Evolutionary conservation across 2,329 filamentous ascomycete genomes (phyloP).

Genomic region (Chalara sp.): DNA sequence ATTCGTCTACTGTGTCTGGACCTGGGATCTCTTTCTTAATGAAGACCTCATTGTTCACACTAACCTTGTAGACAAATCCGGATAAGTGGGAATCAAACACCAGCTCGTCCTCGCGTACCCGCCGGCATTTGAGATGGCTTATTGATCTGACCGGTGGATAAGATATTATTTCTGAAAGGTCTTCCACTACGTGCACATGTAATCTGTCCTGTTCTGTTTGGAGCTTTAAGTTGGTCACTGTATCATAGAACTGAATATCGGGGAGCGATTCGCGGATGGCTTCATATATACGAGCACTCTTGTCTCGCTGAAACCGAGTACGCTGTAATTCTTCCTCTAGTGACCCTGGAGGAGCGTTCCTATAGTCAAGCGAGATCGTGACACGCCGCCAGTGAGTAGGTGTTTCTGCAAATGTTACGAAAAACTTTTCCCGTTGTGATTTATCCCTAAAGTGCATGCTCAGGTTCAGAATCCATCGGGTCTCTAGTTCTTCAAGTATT

Average conservation of each 20-base stretch:
- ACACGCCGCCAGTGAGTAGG: constrained; percentile 78
- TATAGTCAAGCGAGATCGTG: constrained; percentile 91
- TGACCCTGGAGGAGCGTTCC: constrained; percentile 70
- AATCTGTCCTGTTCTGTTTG: constrained; percentile 82
- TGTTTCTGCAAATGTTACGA: constrained; percentile 84
- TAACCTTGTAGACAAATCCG: constrained; percentile 94
- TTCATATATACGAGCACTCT: constrained; percentile 89
- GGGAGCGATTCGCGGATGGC: constrained; percentile 83
- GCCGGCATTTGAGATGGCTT: constrained; percentile 61
- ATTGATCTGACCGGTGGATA: constrained; percentile 72
- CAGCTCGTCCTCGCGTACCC: constrained; percentile 66
- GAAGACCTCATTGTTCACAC: constrained; percentile 57
- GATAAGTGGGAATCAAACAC: constrained; percentile 89
- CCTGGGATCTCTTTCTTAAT: constrained; percentile 99
- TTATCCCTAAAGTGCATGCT: constrained; percentile 97
- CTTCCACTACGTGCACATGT: constrained; percentile 96
- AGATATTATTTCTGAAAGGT: constrained; percentile 78
- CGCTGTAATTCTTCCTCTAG: constrained; percentile 76
- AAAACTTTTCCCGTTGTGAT: constrained; percentile 93
- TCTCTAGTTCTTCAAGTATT: constrained; percentile 77
- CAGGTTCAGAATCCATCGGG: constrained; percentile 89
- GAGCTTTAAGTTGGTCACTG: constrained; percentile 91
- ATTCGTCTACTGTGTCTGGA: constrained; percentile 91
- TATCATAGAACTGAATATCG: constrained; percentile 95
- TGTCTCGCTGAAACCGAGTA: constrained; percentile 81